Evolutionary conservation across 78 protist species (phyloP).

Genomic region (Anaeramoeba flamelloides): DNA sequence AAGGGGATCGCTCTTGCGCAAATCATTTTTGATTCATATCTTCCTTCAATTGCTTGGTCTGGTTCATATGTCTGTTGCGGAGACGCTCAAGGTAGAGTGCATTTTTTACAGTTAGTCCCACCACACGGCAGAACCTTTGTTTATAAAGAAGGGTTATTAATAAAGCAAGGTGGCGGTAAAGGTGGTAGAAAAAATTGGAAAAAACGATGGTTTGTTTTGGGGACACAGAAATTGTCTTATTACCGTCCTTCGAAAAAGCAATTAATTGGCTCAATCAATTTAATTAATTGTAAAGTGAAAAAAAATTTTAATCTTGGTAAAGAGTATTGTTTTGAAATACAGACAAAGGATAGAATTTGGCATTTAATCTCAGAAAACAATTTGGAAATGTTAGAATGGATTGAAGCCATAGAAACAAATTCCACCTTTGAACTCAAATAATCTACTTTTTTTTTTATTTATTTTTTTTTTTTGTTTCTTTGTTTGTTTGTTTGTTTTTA

Average conservation of each 20-base stretch:
- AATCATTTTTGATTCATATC: not conserved
- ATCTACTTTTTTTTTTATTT: too few species aligned
- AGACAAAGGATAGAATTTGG: not conserved
- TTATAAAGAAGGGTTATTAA: not conserved
- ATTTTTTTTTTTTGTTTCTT: too few species aligned
- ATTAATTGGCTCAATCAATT: not conserved
- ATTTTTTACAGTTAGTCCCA: not conserved
- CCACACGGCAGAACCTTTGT: not conserved
- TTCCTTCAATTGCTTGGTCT: not conserved
- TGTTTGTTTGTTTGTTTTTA: too few species aligned
- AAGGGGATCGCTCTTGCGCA: not conserved
- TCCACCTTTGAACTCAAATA: too few species aligned
- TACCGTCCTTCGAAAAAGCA: not conserved
- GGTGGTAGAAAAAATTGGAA: slow-evolving; percentile 2
- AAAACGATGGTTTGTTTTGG: not conserved
- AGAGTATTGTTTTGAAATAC: not conserved
- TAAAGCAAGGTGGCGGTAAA: too few species aligned
- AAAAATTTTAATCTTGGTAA: not conserved
- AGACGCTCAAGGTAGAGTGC: not conserved
- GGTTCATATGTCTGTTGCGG: not conserved
- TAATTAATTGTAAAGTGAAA: not conserved
- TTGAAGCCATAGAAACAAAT: not conserved
- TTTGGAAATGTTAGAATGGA: not conserved
- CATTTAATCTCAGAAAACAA: not conserved
- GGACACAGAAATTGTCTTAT: not conserved